Conservation (phyloP, 179 eudicot species). For the Drosera spatulata region DNA sequence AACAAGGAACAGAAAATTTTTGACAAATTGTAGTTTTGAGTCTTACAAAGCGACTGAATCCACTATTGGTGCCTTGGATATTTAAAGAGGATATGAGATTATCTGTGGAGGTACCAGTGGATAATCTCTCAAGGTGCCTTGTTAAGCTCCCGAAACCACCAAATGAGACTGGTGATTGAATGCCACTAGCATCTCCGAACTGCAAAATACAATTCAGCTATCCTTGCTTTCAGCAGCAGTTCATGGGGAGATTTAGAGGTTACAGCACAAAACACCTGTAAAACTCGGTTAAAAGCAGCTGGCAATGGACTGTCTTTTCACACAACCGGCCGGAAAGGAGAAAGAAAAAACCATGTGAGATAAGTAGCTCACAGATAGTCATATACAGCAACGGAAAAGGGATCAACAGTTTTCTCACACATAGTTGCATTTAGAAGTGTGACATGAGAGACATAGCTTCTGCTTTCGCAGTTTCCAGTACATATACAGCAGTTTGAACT, state of each 20-base stretch:
- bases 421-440: too few species aligned
- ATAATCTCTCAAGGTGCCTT: too few species aligned
- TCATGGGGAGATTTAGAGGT: constrained; percentile 11
- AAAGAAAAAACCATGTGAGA: constrained; percentile 15
- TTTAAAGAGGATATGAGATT: constrained; percentile 51
- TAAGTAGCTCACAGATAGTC: background rate
- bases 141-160: constrained; percentile 99
- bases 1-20: background rate
- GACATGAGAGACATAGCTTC: too few species aligned
- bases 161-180: constrained; percentile 97
- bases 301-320: constrained; percentile 72
- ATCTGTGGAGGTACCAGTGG: constrained; percentile 78
- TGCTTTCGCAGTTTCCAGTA: too few species aligned
- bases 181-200: constrained; percentile 99
- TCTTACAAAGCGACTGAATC: too few species aligned
- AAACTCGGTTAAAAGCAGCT: constrained; percentile 80
- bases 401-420: too few species aligned
- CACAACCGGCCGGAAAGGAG: constrained; percentile 11
- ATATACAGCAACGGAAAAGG: too few species aligned
- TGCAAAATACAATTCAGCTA: constrained; percentile 38
- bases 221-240: constrained; percentile 11
- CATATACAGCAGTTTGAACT: background rate
- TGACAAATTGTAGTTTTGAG: background rate
- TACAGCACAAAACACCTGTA: constrained; percentile 56
- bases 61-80: too few species aligned